Conservation (phyloP, 257 asterid genomes). For the Fraxinus americana region DNA sequence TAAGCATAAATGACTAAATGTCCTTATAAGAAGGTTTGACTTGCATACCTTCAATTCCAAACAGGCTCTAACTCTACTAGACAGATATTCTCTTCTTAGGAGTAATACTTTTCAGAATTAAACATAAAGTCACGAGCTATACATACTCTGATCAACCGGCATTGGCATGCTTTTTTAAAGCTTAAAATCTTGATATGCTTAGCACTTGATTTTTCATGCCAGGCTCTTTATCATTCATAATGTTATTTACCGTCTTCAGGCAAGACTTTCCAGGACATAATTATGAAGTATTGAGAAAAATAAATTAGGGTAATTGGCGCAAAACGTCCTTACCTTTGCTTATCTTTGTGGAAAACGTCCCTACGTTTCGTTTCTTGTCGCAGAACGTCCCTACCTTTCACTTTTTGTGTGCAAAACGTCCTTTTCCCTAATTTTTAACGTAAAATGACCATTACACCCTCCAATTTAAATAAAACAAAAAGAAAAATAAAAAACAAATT, state of each 20-base stretch:
- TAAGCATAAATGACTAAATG: neutral
- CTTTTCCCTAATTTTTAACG: too few relatives aligned
- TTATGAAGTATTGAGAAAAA: neutral
- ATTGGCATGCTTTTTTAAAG: neutral
- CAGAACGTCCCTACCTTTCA: too few relatives aligned
- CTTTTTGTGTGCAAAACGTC: too few relatives aligned
- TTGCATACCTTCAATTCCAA: neutral
- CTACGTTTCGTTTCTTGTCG: too few relatives aligned
- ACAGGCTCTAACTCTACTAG: neutral
- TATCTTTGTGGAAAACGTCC: too few relatives aligned
- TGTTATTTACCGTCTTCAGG: neutral
- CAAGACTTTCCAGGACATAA: neutral
- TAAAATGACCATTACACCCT: too few relatives aligned
- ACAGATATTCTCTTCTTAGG: neutral
- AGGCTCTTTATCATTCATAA: neutral
- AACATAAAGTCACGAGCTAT: neutral
- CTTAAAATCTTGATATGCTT: neutral
- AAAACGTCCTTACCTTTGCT: too few relatives aligned
- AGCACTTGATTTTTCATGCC: neutral
- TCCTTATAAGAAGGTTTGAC: neutral
- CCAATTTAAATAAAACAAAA: too few relatives aligned
- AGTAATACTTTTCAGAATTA: neutral
- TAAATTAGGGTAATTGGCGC: too few relatives aligned
- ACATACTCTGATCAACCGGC: neutral
- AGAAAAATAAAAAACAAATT: too few relatives aligned